phyloP scores from a whole-genome alignment of 306 rosid genomes.

The Vigna unguiculata region DNA sequence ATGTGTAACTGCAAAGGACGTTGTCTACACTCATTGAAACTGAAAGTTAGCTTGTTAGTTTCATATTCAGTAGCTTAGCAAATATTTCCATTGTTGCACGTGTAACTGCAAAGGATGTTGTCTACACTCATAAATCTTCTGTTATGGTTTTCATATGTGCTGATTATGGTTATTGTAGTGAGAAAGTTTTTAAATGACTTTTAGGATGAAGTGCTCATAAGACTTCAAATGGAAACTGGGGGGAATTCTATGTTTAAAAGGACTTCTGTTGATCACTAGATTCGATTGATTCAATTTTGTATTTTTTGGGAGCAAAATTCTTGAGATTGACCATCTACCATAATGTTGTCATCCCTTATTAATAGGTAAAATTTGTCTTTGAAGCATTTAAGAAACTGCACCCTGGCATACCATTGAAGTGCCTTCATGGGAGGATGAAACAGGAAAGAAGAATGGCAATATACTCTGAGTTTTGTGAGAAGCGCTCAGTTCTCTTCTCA shows the following conservation, averaged over 20 bases:
- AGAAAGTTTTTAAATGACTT: slow-evolving; percentile 13
- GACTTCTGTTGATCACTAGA: slow-evolving; percentile 6
- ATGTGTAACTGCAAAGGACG: neutral
- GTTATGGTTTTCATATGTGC: slow-evolving; percentile 21
- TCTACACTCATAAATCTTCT: slow-evolving; percentile 14
- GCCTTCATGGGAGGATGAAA: slow-evolving; percentile 93
- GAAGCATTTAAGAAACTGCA: slow-evolving; percentile 92
- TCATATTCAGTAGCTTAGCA: neutral
- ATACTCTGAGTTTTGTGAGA: slow-evolving; percentile 77
- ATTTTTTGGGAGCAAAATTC: slow-evolving; percentile 16
- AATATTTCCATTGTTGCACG: neutral
- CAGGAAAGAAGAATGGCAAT: slow-evolving; percentile 84
- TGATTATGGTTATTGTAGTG: neutral
- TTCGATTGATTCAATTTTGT: slow-evolving; percentile 1
- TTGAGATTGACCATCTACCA: slow-evolving; percentile 24
- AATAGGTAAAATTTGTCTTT: slow-evolving; percentile 78
- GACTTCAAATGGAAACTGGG: neutral
- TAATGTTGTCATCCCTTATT: slow-evolving; percentile 27
- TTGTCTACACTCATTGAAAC: slow-evolving; percentile 28
- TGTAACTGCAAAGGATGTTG: neutral
- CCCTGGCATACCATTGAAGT: slow-evolving; percentile 89
- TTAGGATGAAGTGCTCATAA: slow-evolving; percentile 7
- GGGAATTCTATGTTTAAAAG: neutral
- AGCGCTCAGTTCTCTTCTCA: slow-evolving; percentile 79
- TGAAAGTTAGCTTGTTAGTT: neutral